These are phyloP conservation scores for Apiospora phragmitis DNA, from an alignment of 2,329 filamentous ascomycete species.

Conservation along the genomic window DNA sequence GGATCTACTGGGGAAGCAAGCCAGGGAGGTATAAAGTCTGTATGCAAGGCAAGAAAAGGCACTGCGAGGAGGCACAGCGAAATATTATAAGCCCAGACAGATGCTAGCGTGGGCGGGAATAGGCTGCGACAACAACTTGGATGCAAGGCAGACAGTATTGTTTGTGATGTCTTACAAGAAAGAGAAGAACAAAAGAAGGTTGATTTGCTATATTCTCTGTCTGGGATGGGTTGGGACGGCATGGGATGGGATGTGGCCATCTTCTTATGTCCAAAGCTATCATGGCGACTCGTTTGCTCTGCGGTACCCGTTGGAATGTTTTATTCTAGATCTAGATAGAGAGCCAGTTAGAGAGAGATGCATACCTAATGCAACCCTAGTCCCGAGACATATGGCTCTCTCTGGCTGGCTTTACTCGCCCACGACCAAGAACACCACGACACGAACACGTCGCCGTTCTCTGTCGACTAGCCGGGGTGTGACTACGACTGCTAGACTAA, in stretches of 20 bases:
- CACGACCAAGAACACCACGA: not conserved
- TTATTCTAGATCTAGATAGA: not conserved
- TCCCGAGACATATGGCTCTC: not conserved
- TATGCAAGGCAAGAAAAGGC: slow-evolving; percentile 3
- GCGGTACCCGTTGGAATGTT: not conserved
- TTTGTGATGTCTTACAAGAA: slow-evolving; percentile 3
- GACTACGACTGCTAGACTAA: not conserved
- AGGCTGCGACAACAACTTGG: not conserved
- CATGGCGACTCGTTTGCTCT: not conserved
- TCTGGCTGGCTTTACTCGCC: not conserved
- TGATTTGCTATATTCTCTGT: not conserved
- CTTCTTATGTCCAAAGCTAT: not conserved
- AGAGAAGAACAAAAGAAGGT: not conserved
- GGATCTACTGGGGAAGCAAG: not conserved
- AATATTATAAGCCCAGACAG: not conserved
- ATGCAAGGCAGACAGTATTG: not conserved
- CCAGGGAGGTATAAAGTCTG: not conserved
- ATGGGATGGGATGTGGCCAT: not conserved
- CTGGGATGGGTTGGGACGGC: not conserved
- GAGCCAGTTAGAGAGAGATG: slow-evolving; percentile 1
- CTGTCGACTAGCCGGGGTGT: not conserved
- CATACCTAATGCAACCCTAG: slow-evolving; percentile 7
- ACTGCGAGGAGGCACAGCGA: not conserved
- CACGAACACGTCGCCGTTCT: not conserved
- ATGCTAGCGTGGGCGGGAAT: not conserved